Evolutionary conservation across 2,329 filamentous ascomycete species (phyloP), one percentile per base, ranked within the genome.

Genomic region (Capronia coronata): DNA sequence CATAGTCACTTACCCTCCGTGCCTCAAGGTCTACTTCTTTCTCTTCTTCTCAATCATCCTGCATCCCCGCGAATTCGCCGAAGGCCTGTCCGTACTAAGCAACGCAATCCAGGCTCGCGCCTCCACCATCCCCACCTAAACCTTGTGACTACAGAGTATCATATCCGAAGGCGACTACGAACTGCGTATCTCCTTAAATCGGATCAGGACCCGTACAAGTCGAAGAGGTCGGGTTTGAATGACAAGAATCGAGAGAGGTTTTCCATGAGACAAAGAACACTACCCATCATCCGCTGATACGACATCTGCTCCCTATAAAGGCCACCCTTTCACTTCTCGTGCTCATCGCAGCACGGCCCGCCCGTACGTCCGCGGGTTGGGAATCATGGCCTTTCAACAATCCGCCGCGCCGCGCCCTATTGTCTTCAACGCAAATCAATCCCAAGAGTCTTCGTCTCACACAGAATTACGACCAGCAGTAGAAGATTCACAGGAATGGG

Each of bases 401-500:
- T 53, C 56, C 25, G 50, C 53, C 14, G 56, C 49, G 1, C 53
- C 51, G 9, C 56, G 56, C 22, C 52, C 49, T 9, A 52, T 58
- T 43, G 32, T 44, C 40, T 38, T 51, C 48, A 57, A 53, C 45
- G 39, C 43, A 18, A 35, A 42, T 23, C 49, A 43, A 34, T 51
- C 54, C 21, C 51, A 51, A 49, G 50, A 54, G 2, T 51, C 57
- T 11, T 41, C 53, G 22, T 49, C 46, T 29, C 43, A 51, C 68
- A 72, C 48, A 19, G 51, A 50, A 19, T 19, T 37, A 30, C 47
- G 49, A 30, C 52, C 50, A 11, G 38, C 48, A 21, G 37, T 57
- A 13, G 81, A 86, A 54, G 84, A 90, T 58, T 84, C 87, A 10
- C 85, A 93, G 68, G 91, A 94, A 78, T 98, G 93, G 93, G 85